A percentile compares a stretch with the other conserved stretches of the same genome.
These are phyloP conservation scores for Pelargonium australe DNA, from an alignment of 441 rosid species.

Conservation along the genomic window DNA sequence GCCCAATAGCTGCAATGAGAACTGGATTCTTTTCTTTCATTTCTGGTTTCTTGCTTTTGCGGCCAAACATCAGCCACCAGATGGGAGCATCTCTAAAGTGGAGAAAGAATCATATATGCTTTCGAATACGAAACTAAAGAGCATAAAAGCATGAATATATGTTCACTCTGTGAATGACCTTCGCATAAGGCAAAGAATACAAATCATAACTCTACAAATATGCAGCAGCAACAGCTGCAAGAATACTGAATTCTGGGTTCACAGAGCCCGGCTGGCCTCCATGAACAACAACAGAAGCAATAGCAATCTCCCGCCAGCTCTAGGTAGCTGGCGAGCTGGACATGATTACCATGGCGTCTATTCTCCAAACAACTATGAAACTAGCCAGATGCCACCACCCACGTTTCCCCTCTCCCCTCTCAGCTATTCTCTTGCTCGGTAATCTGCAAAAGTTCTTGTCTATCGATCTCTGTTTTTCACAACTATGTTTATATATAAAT, in stretches of 20 bases:
- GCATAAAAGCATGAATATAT: slow-evolving; percentile 8
- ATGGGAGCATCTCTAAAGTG: slow-evolving; percentile 16
- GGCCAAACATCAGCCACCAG: not conserved
- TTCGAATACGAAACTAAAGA: slow-evolving; percentile 9
- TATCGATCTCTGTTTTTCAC: too few species aligned
- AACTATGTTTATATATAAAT: too few species aligned
- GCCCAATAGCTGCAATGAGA: not conserved
- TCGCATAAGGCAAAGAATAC: not conserved
- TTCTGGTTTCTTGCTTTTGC: not conserved
- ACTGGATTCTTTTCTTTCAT: slow-evolving; percentile 19
- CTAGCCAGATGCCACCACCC: not conserved
- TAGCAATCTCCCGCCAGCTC: not conserved
- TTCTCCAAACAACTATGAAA: not conserved
- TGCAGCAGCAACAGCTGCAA: not conserved
- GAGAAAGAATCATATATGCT: slow-evolving; percentile 21
- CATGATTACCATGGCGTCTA: not conserved
- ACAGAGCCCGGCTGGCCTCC: not conserved
- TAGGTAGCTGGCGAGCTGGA: not conserved
- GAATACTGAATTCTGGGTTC: not conserved
- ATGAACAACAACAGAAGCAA: not conserved
- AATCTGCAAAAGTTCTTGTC: too few species aligned
- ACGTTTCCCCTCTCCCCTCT: not conserved
- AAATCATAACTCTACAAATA: not conserved
- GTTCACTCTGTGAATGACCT: slow-evolving; percentile 14
- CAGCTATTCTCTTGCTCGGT: not conserved